Evolutionary conservation across 2,329 filamentous ascomycete genomes (phyloP), one percentile per base, ranked within the genome.

Genomic region (Polychaeton citri): DNA sequence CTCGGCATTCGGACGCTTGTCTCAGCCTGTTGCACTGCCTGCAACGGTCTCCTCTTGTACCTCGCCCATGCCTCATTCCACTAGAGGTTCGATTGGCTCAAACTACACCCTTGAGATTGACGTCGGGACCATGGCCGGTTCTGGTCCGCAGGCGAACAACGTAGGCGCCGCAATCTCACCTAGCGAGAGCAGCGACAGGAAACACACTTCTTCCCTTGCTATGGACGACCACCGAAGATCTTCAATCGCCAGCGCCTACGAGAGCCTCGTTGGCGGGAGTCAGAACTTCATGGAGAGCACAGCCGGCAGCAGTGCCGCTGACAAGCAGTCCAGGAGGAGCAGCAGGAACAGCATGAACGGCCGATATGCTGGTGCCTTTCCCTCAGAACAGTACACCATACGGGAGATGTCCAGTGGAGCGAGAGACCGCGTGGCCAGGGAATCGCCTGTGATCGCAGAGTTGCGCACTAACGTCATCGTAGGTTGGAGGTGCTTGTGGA

Each of bases 401-500:
- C 24, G 24, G 15, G 24, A 28, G 4, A 28, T 28, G 24, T 10
- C 12, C 4, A 15, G 12, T 28, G 24, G 24, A 10, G 42, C 46
- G 20, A 58, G 60, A 35, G 64, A 66, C 28, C 52, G 62, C 32
- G 55, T 65, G 33, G 46, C 50, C 24, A 59, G 61, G 37, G 62
- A 66, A 43, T 61, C 63, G 7, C 65, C 65, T 30, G 60, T 69
- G 34, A 51, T 68, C 35, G 65, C 62, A 4, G 54, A 68, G 43
- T 44, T 69, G 38, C 57, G 59, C 39, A 69, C 65, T 21, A 69
- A 69, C 48, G 65, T 68, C 31, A 68, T 68, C 44, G 65, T 68
- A 60, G 19, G 63, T 59, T 30, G 8, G 20, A 36, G 36, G 9
- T 19, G 32, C 8, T 17, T 6, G 38, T 40, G 40, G 33, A 35